Percentiles rank a stretch among this genome's conserved stretches.
phyloP scores from a whole-genome alignment of 78 protist species.

The Cyanophora paradoxa region DNA sequence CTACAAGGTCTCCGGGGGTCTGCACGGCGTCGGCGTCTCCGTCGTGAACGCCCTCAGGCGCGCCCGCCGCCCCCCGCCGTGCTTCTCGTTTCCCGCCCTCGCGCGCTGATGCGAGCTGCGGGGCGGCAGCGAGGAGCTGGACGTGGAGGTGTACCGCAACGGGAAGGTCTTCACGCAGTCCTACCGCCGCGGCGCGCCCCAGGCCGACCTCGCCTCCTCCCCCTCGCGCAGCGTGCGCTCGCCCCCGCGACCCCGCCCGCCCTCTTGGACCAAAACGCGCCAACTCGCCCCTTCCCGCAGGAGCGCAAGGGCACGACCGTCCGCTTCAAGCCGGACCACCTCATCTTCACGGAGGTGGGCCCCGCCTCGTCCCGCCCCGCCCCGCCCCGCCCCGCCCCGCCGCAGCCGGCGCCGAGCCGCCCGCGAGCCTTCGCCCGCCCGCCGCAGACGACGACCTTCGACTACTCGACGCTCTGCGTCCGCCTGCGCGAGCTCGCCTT shows the following conservation, averaged over 20 bases:
- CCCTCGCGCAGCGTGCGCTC: background rate
- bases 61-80: too few species aligned
- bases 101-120: too few species aligned
- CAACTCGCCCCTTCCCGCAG: background rate
- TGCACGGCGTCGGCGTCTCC: slow-evolving; percentile 28
- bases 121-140: background rate
- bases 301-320: background rate
- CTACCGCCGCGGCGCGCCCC: too few species aligned
- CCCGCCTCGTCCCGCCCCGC: too few species aligned
- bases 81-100: too few species aligned
- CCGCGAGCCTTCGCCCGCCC: too few species aligned
- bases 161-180: background rate
- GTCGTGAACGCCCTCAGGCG: slow-evolving; percentile 31
- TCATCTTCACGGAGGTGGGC: background rate
- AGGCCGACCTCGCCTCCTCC: too few species aligned
- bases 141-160: slow-evolving; percentile 10
- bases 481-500: background rate
- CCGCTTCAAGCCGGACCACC: background rate
- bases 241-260: background rate
- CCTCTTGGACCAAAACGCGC: background rate
- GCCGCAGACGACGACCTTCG: too few species aligned
- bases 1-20: slow-evolving; percentile 17
- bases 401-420: too few species aligned
- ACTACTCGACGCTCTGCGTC: background rate
- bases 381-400: too few species aligned